Base-by-base conservation (phyloP, 495 filamentous ascomycete genomes). In the Penicillium riverlandense region DNA sequence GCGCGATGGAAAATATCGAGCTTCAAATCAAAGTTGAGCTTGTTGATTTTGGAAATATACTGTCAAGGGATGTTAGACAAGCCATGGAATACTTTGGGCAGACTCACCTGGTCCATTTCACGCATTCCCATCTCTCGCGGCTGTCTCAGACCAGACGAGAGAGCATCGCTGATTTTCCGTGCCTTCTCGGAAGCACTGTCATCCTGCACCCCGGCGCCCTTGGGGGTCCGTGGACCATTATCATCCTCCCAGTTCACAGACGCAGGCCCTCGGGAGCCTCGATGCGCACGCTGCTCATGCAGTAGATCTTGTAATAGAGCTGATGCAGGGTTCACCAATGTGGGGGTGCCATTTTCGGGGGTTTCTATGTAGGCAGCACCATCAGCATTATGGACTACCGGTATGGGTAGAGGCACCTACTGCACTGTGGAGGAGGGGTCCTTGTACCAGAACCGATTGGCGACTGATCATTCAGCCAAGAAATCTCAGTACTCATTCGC, bases 1-100 rank as follows among this genome's bases (percentile, higher is more conserved):
- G 70, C 60, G 12, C 83, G 75, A 50, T 95, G 85, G 53, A 78
- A 86, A 1, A 95, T 71, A 48, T 91, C 86, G 38, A 95, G 70
- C 61, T 95, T 95, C 44, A 96, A 70, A 55, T 90, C 86, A 55
- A 95, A 96, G 53, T 95, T 92, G 55, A 91, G 78, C 54, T 94
- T 94, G 55, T 84, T 82, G 37, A 95, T 66, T 38, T 78, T 86
- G 2, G 74, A 79, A 38, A 77, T 63, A 46, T 74, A 69, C 66
- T 75, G 47, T 14, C 10, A 45, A 0, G 2, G 22, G 22, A 22
- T 22, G 29, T 33, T 10, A 46, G 38, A 40, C 49, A 32, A 52
- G 44, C 10, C 35, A 38, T 34, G 29, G 12, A 22, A 22, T 22
- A 6, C 22, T 22, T 22, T 6, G 22, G 11, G 13, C 11, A 16